Evolutionary conservation across 805 yeast species (phyloP).

Genomic region (Limtongozyma cylindracea): DNA sequence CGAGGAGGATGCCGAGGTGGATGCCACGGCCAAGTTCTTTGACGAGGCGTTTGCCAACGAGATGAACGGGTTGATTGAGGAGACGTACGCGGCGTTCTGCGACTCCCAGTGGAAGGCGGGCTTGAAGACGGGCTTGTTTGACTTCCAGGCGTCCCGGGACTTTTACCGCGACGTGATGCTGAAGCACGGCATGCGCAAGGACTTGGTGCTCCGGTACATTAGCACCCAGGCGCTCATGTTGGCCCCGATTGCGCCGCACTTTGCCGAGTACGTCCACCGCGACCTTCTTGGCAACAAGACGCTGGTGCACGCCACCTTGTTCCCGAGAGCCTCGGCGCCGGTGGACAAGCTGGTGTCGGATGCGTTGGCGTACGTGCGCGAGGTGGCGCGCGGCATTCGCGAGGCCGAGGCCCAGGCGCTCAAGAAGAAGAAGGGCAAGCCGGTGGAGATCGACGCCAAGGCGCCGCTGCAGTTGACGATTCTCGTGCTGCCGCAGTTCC

Average conservation of each 20-base stretch:
- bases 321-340: conserved; percentile 59
- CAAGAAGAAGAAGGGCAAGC: conserved; percentile 65
- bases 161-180: conserved; percentile 69
- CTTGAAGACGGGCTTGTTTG: conserved; percentile 76
- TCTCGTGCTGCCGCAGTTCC: conserved; percentile 56
- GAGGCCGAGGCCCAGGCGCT: conserved; percentile 76
- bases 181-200: conserved; percentile 49
- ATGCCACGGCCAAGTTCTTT: conserved; percentile 40
- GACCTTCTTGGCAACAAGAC: conserved; percentile 46
- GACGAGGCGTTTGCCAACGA: conserved; percentile 86
- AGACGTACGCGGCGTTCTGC: conserved; percentile 44
- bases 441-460: conserved; percentile 48
- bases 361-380: conserved; percentile 59
- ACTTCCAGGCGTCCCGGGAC: conserved; percentile 87
- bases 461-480: conserved; percentile 53
- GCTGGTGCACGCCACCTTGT: conserved; percentile 47
- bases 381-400: conserved; percentile 61
- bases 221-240: conserved; percentile 67
- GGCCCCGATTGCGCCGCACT: conserved; percentile 91
- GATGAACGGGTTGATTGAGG: conserved; percentile 60
- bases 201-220: conserved; percentile 57
- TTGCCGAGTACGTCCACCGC: conserved; percentile 71
- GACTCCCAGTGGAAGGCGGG: conserved; percentile 70
- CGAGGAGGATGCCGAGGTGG: too few species aligned
- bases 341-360: conserved; percentile 35